Percentiles rank a stretch among this genome's conserved stretches.
Evolutionary conservation across 2,329 filamentous ascomycete species (phyloP).

Genomic region (Paraconiothyrium brasiliense): DNA sequence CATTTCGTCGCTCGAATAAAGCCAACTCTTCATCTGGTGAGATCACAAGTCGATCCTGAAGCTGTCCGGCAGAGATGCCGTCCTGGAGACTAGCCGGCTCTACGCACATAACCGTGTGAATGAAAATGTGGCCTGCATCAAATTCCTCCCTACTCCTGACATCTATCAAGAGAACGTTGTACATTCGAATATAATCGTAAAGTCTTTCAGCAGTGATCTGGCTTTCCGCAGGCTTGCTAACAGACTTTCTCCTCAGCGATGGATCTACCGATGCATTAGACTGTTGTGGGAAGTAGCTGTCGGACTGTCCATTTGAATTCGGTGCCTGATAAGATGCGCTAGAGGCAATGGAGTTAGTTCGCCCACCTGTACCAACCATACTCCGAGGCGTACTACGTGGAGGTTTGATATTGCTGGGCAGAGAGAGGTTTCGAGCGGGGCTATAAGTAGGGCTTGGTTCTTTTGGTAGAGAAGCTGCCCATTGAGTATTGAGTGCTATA

Average conservation of each 20-base stretch:
- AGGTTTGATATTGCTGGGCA: constrained; percentile 70
- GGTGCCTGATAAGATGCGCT: constrained; percentile 50
- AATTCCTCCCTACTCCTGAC: constrained; percentile 82
- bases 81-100: constrained; percentile 81
- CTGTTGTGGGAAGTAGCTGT: constrained; percentile 55
- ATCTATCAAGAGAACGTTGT: constrained; percentile 82
- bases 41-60: constrained; percentile 74
- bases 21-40: constrained; percentile 77
- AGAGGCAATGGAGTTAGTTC: constrained; percentile 62
- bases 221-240: constrained; percentile 64
- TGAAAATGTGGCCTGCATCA: constrained; percentile 88
- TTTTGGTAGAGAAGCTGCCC: constrained; percentile 71
- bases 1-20: constrained; percentile 75
- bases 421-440: constrained; percentile 76
- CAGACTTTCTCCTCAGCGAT: constrained; percentile 48
- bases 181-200: constrained; percentile 73
- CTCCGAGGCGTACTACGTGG: constrained; percentile 72
- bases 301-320: constrained; percentile 43
- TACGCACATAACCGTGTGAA: constrained; percentile 85
- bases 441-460: constrained; percentile 80
- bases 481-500: constrained; percentile 60
- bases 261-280: constrained; percentile 23
- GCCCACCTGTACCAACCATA: constrained; percentile 64
- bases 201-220: constrained; percentile 76
- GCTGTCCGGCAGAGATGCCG: constrained; percentile 70